Conservation (phyloP, 179 eudicot genomes). For the Carnegiea gigantea region DNA sequence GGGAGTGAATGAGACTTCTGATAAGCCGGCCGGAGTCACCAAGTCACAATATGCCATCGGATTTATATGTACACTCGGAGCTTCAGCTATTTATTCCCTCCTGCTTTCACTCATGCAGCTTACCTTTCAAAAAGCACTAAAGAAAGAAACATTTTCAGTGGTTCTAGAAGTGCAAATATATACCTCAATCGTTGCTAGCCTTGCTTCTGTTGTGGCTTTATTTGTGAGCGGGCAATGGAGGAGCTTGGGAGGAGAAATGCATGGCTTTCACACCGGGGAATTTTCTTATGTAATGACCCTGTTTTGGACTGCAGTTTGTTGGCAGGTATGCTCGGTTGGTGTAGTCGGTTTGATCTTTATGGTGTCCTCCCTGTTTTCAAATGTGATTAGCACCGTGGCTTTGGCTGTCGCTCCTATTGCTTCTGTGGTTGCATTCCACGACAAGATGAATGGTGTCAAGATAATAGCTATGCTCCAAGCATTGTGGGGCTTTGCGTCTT, state of each 20-base stretch:
- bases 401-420: conserved; percentile 79
- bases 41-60: conserved; percentile 53
- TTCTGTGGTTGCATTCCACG: conserved; percentile 64
- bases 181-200: conserved; percentile 62
- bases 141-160: conserved; percentile 60
- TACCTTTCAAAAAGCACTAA: conserved; percentile 63
- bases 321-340: conserved; percentile 84
- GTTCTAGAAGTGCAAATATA: conserved; percentile 83
- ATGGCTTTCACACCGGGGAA: conserved; percentile 49
- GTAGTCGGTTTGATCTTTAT: conserved; percentile 73
- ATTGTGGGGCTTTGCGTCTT: conserved; percentile 79
- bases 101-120: conserved; percentile 88
- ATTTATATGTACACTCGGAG: conserved; percentile 54
- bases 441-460: conserved; percentile 83
- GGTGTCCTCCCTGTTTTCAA: conserved; percentile 83
- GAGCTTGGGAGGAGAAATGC: conserved; percentile 55
- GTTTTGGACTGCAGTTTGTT: conserved; percentile 65
- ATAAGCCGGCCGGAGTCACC: conserved; percentile 50
- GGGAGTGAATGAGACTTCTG: conserved; percentile 58
- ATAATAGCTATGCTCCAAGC: conserved; percentile 72
- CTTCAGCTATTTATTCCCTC: conserved; percentile 78
- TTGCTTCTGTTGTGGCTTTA: conserved; percentile 50
- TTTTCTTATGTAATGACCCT: conserved; percentile 75
- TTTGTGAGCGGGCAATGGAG: conserved; percentile 86
- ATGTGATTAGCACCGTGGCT: conserved; percentile 81